A percentile compares a stretch with the other conserved stretches of the same genome.
Conservation (phyloP, 163 green algal species). For the Trebouxia gelatinosa region DNA sequence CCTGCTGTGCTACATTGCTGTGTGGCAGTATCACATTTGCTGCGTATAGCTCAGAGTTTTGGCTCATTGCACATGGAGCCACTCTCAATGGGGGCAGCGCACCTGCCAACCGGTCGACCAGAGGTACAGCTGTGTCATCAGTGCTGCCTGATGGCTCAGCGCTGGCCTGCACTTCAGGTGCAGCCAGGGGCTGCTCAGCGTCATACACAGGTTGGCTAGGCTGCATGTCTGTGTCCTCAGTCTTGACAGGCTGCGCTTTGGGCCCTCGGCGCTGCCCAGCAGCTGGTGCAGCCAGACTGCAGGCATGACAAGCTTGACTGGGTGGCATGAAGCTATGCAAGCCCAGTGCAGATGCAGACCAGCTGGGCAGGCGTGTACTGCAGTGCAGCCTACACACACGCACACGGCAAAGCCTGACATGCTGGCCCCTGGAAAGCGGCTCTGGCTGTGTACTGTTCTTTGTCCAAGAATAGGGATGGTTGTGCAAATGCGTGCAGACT, state of each 20-base stretch:
- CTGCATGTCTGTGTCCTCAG: background rate
- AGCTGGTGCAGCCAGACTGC: conserved; percentile 12
- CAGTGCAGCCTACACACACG: too few species aligned
- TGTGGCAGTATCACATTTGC: background rate
- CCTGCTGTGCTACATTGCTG: background rate
- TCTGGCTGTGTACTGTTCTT: too few species aligned
- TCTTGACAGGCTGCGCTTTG: background rate
- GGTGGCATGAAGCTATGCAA: too few species aligned
- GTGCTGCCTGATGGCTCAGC: background rate
- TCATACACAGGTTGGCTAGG: background rate
- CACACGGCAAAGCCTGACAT: too few species aligned
- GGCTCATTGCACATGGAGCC: too few species aligned
- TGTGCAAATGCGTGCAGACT: too few species aligned
- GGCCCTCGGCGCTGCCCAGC: background rate
- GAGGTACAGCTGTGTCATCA: background rate
- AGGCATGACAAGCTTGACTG: too few species aligned
- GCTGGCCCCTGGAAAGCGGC: too few species aligned
- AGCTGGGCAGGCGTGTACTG: too few species aligned
- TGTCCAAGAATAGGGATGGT: background rate
- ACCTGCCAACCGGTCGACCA: conserved; percentile 17
- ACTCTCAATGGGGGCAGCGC: background rate
- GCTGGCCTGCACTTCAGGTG: background rate
- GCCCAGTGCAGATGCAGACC: too few species aligned
- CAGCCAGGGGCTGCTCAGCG: background rate
- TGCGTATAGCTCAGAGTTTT: too few species aligned